Evolutionary conservation across 345 rosid species (phyloP), one percentile per base, ranked within the genome.

Genomic region (Salix exigua): DNA sequence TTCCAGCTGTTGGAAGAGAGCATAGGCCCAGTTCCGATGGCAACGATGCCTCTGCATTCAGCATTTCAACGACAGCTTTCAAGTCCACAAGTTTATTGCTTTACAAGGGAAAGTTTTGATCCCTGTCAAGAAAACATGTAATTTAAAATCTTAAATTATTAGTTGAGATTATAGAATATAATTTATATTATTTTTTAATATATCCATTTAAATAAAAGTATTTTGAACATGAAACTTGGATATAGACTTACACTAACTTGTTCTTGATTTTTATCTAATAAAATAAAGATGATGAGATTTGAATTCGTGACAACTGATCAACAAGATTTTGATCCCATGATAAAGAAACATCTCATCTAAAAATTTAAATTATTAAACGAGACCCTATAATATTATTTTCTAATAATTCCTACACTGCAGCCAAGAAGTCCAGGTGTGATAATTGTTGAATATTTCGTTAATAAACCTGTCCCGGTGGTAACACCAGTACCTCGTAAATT

Each of bases 321-420:
- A 33, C 0, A 33, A 33, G 0, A 0, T 4, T 33, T 4, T 33
- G 5, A 33, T 33, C 4, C 1, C 35, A 33, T 33, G 0, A 0
- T 33, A 33, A 33, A 33, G 0, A 33, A 33, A 0, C 2, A 33
- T 33, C 1, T 33, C 0, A 33, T 31, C 0, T 33, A 4, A 33
- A 33, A 33, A 4, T 0, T 33, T 33, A 33, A 33, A 33, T 4
- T 33, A 33, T 33, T 33, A 33, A 2, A 0, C 4, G 1, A 31
- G 5, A 31, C 0, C 0, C 0, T 31, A 4, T 4, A 4, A 33
- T 33, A 33, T 33, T 33, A 33, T 4, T 33, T 33, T 33, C 8
- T 46, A 26, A 46, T 6, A 30, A 69, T 19, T 69, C 23, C 33
- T 0, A 46, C 38, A 18, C 16, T 23, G 37, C 37, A 46, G 72